These are phyloP conservation scores for Trichoderma polysporum DNA, from an alignment of 2,329 filamentous ascomycete species.

Conservation along the genomic window DNA sequence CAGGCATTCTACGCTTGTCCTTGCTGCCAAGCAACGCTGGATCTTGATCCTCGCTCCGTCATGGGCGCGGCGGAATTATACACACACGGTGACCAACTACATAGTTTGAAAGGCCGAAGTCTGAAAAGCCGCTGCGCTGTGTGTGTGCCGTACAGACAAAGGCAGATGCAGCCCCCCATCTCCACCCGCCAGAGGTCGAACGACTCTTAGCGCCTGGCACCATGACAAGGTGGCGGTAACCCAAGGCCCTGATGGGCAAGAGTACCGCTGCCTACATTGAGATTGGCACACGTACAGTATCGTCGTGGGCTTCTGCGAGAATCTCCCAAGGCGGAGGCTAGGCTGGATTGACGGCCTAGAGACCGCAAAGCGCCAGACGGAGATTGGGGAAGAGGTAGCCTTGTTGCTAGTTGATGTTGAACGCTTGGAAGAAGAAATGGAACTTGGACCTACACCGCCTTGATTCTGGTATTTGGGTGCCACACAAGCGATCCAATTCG, in stretches of 20 bases:
- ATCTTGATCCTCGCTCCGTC: neutral
- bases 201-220: neutral
- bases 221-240: neutral
- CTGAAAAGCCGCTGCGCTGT: slow-evolving; percentile 1
- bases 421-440: too few species aligned
- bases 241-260: neutral
- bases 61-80: neutral
- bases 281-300: too few species aligned
- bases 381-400: neutral
- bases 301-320: neutral
- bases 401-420: neutral
- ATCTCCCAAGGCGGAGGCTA: neutral
- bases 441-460: slow-evolving; percentile 3
- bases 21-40: neutral
- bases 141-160: too few species aligned
- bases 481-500: neutral
- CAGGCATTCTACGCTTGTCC: too few species aligned
- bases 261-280: too few species aligned
- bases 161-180: neutral
- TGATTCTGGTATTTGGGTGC: neutral
- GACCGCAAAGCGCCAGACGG: neutral
- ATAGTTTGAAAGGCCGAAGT: slow-evolving; percentile 4
- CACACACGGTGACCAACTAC: neutral
- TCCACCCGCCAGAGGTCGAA: neutral
- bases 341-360: neutral